Base-by-base conservation (phyloP, 2,329 filamentous ascomycete species). In the Sordariomycetes sp. region DNA sequence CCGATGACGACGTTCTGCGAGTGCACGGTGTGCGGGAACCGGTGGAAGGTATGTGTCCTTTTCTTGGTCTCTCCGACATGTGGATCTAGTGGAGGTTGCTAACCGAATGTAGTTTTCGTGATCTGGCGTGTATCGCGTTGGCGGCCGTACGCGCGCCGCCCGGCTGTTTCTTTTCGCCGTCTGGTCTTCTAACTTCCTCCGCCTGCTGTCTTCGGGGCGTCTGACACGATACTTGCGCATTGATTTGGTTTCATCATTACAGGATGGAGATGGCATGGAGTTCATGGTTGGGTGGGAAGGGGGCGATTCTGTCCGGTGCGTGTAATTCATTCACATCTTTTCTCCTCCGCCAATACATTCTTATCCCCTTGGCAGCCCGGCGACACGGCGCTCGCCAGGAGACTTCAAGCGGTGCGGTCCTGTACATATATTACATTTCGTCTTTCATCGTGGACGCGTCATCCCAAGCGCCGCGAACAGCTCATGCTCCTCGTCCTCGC, bases 1-100 rank as follows among this genome's bases (percentile, higher is more conserved):
- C 92, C 92, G 63, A 87, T 87, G 84, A 87, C 84, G 60, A 87
- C 84, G 39, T 87, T 87, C 69, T 87, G 84, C 72, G 82, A 86
- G 68, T 87, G 84, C 67, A 82, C 81, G 66, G 76, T 81, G 61
- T 87, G 84, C 65, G 84, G 84, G 53, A 78, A 87, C 66, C 78
- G 84, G 57, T 87, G 84, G 84, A 87, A 87, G 80, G 84, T 85
- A 74, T 68, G 77, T 65, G 20, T 48, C 25, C 28, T 17, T 52
- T n/a, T n/a, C n/a, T n/a, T n/a, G n/a, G 22, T 32, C 25, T 22
- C n/a, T 50, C 45, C 24, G 6, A 3, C 5, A 34, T 6, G 34
- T 25, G 22, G 28, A 22, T 34, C 10, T 17, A 39, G 25, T 4
- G 28, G 8, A 32, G 8, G 24, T 20, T 8, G 52, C 55, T 52